Evolutionary conservation across 371 early-diverging fungal species (phyloP).

Genomic region (Polyrhizophydium stewartii): DNA sequence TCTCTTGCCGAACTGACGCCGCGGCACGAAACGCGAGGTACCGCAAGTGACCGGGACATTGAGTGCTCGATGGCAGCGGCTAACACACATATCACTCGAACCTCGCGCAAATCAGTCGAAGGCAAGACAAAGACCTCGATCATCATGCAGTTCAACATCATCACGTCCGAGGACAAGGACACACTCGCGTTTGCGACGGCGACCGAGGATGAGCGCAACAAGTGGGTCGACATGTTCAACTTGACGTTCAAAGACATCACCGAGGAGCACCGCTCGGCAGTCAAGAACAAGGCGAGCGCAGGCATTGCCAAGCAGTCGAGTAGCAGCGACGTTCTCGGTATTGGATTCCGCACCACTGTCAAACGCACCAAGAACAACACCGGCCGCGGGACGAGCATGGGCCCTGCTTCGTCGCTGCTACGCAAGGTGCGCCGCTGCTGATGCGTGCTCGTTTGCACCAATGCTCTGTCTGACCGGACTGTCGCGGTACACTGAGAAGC

Average conservation of each 20-base stretch:
- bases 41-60: too few species aligned
- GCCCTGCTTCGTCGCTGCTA: neutral
- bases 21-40: conserved; percentile 13
- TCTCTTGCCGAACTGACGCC: conserved; percentile 27
- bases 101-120: conserved; percentile 1
- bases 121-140: conserved; percentile 3
- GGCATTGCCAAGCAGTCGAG: neutral
- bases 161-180: conserved; percentile 14
- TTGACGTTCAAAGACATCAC: conserved; percentile 19
- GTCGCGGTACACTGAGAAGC: neutral
- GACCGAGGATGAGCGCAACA: conserved; percentile 19
- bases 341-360: neutral
- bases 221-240: conserved; percentile 26
- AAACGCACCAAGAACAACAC: neutral
- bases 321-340: neutral
- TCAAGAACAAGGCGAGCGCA: neutral
- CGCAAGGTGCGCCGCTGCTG: neutral
- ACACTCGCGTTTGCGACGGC: conserved; percentile 11
- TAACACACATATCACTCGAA: too few species aligned
- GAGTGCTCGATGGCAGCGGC: too few species aligned
- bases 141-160: conserved; percentile 8
- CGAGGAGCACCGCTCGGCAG: conserved; percentile 14
- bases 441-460: neutral
- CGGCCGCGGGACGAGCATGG: neutral
- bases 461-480: neutral